These are phyloP conservation scores for Mortierella sp. DNA, from an alignment of 371 early-diverging fungal genomes.

Conservation along the genomic window DNA sequence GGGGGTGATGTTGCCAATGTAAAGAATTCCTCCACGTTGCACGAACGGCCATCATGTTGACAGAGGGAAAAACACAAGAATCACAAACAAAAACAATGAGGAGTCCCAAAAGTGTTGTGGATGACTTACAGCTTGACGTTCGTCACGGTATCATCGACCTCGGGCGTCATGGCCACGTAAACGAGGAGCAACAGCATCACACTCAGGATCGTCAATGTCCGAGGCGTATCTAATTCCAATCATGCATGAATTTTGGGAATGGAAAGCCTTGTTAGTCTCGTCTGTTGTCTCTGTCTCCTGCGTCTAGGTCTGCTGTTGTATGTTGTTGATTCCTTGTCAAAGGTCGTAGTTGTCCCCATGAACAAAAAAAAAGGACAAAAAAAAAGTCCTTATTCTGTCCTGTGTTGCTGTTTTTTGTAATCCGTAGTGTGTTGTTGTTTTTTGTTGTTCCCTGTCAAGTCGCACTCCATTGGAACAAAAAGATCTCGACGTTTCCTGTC, in stretches of 20 bases:
- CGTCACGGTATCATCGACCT: conserved; percentile 48
- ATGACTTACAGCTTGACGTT: conserved; percentile 57
- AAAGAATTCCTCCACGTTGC: background rate
- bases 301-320: background rate
- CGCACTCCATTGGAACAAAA: too few relatives aligned
- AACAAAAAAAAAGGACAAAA: too few relatives aligned
- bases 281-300: background rate
- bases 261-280: background rate
- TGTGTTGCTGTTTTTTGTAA: too few relatives aligned
- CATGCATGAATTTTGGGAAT: background rate
- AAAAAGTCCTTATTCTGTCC: too few relatives aligned
- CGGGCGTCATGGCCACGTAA: conserved; percentile 56
- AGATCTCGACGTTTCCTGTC: too few relatives aligned
- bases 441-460: too few relatives aligned
- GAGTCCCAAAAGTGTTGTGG: background rate
- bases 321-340: background rate
- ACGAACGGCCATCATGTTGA: background rate
- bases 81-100: background rate
- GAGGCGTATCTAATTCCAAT: conserved; percentile 32
- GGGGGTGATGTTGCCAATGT: background rate
- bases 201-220: conserved; percentile 46
- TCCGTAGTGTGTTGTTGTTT: too few relatives aligned
- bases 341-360: background rate
- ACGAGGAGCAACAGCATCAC: conserved; percentile 47
- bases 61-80: background rate